Conservation (phyloP, 768 basidiomycete species). For the Tulasnella calospora region DNA sequence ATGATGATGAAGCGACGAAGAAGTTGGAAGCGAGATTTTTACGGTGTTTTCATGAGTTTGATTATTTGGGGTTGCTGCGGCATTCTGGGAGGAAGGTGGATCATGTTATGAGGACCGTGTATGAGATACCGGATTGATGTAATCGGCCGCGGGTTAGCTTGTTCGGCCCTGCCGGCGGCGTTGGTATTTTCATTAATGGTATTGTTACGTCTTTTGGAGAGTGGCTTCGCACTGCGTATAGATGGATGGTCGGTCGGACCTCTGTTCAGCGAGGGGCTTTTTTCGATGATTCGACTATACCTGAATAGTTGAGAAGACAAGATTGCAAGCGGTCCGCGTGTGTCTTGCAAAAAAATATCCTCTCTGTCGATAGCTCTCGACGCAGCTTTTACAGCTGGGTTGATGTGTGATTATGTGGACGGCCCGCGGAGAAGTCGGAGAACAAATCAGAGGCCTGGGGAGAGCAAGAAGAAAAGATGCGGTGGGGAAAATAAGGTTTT, state of each 20-base stretch:
- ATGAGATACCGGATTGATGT: conserved; percentile 40
- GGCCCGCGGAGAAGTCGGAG: background rate
- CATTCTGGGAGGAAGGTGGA: conserved; percentile 74
- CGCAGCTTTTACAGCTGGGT: background rate
- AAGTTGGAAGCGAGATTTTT: conserved; percentile 75
- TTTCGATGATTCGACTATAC: background rate
- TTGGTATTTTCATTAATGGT: too few species aligned
- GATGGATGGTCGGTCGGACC: background rate
- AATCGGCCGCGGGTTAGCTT: too few species aligned
- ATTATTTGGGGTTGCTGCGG: conserved; percentile 73
- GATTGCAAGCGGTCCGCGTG: background rate
- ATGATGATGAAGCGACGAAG: conserved; percentile 23
- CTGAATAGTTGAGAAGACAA: background rate
- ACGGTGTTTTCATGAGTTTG: conserved; percentile 73
- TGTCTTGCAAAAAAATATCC: background rate
- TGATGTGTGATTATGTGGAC: background rate
- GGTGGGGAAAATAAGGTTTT: too few species aligned
- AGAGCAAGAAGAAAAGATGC: conserved; percentile 31
- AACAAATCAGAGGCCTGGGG: background rate
- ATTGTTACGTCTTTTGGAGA: too few species aligned
- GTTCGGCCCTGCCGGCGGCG: too few species aligned
- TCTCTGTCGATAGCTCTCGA: too few species aligned
- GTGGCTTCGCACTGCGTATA: background rate
- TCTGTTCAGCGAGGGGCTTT: background rate
- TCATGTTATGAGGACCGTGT: conserved; percentile 65